Evolutionary conservation across 495 filamentous ascomycete species (phyloP), one percentile per base, ranked within the genome.

Genomic region (Penicillium taxi): DNA sequence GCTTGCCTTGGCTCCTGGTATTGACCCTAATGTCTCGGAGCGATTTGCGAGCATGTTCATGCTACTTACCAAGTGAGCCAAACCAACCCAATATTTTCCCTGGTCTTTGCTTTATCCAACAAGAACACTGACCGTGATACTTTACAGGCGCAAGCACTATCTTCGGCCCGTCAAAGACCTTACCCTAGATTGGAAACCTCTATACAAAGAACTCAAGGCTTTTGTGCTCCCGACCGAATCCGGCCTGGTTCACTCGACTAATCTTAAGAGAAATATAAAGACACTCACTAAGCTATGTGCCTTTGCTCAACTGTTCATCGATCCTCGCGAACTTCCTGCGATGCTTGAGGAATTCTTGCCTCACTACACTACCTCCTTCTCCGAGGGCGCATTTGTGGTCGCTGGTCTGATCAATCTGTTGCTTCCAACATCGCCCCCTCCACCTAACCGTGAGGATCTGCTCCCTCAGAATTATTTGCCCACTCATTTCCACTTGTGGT

Each of bases 1-100:
- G 66, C 80, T 99, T 21, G 73, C 86, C 4, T 73, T 99, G 29
- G 87, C 91, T 20, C 89, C 90, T 1, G 91, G 93, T 4, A 68
- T 99, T 34, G 93, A 96, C 51, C 70, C 71, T 30, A 67, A 66
- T 44, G 81, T 86, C 15, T 71, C 88, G 9, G 93, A 99, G 63
- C 72, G 91, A 38, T 99, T 99, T 56, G 75, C 88, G 8, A 91
- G 82, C 73, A 96, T 95, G 87, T 91, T 96, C 47, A 87, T 94
- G 62, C 76, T 83, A 11, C 65, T 99, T 45, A 90, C 86, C 26
- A 91, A 91, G 89, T 89, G 63, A 69, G 80, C 57, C 39, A 14
- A 14, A n/a, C 24, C 27, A 28, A n/a, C n/a, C n/a, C n/a, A n/a
- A n/a, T n/a, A n/a, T n/a, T n/a, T n/a, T n/a, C n/a, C n/a, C n/a